Conservation (phyloP, 257 asterid genomes). For the Penstemon newberryi region DNA sequence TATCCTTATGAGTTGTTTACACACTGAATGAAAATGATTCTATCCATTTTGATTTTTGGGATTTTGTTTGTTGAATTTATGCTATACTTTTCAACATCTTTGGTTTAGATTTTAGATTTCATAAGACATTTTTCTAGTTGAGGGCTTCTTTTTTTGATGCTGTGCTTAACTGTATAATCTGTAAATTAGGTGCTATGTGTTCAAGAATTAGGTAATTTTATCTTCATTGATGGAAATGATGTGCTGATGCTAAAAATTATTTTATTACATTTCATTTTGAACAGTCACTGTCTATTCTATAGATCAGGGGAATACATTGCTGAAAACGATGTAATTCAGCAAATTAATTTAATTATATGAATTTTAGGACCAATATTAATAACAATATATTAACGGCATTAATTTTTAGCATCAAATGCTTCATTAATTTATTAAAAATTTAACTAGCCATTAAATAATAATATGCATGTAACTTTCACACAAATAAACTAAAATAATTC, state of each 20-base stretch:
- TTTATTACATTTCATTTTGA: conserved; percentile 14
- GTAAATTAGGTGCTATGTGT: conserved; percentile 1
- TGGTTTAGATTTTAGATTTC: conserved; percentile 9
- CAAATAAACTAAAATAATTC: too few species aligned
- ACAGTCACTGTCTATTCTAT: conserved; percentile 15
- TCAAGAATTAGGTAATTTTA: conserved; percentile 6
- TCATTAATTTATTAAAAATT: too few species aligned
- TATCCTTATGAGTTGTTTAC: neutral
- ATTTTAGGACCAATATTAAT: too few species aligned
- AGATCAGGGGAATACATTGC: neutral
- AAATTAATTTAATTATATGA: neutral
- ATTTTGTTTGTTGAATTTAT: conserved; percentile 17
- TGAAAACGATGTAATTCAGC: neutral
- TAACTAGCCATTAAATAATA: too few species aligned
- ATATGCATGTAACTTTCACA: too few species aligned
- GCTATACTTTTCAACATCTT: conserved; percentile 10
- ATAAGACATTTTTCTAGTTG: conserved; percentile 8
- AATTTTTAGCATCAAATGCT: too few species aligned
- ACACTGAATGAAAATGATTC: neutral
- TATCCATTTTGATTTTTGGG: conserved; percentile 6
- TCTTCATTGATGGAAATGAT: conserved; percentile 19
- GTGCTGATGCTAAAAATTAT: neutral
- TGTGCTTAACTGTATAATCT: neutral
- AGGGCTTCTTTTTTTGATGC: neutral
- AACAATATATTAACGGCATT: too few species aligned